These are phyloP conservation scores for Blastocystis sp. DNA, from an alignment of 352 stramenopile species.

Conservation along the genomic window DNA sequence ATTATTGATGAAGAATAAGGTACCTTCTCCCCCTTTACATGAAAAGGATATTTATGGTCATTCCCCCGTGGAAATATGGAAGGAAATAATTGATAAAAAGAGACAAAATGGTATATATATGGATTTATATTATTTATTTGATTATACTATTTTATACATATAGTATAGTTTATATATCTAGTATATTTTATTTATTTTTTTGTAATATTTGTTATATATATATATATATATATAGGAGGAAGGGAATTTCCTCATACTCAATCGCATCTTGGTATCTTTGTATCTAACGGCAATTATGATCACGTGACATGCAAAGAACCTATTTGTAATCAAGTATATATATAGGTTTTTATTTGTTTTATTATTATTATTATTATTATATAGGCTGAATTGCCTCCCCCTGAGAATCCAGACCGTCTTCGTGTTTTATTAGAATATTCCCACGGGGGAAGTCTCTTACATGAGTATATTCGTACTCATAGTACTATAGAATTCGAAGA, in stretches of 20 bases:
- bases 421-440: background rate
- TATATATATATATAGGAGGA: background rate
- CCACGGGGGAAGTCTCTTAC: constrained; percentile 5
- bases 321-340: too few relatives aligned
- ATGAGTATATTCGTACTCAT: background rate
- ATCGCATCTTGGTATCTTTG: too few relatives aligned
- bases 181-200: constrained; percentile 9
- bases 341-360: too few relatives aligned
- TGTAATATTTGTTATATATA: background rate
- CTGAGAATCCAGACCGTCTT: constrained; percentile 11
- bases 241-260: too few relatives aligned
- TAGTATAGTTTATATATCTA: constrained; percentile 4
- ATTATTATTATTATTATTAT: too few relatives aligned
- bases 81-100: constrained; percentile 36
- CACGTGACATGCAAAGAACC: too few relatives aligned
- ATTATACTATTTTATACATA: constrained; percentile 10
- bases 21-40: too few relatives aligned
- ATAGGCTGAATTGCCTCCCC: constrained; percentile 7
- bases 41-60: constrained; percentile 3
- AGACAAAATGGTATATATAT: background rate
- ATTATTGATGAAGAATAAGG: too few relatives aligned
- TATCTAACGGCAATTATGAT: too few relatives aligned
- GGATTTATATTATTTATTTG: background rate
- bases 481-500: background rate
- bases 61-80: constrained; percentile 13